Evolutionary conservation across 2,329 filamentous ascomycete genomes (phyloP).

Genomic region (Didymella exigua): DNA sequence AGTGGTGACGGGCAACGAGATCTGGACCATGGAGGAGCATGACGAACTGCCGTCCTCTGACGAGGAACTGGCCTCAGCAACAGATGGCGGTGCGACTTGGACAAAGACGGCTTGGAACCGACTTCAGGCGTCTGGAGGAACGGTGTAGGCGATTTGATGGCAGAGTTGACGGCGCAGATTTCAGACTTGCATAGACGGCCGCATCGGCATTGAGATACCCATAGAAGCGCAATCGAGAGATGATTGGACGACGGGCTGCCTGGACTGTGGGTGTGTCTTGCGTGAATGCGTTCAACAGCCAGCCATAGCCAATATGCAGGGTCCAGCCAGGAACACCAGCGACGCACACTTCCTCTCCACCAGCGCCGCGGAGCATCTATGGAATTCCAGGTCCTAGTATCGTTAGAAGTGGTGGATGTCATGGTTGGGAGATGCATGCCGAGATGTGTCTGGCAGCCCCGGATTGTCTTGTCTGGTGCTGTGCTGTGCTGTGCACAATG

Average conservation of each 20-base stretch:
- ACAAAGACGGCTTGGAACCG: slow-evolving; percentile 33
- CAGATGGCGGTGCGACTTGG: slow-evolving; percentile 21
- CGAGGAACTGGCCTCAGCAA: slow-evolving; percentile 29
- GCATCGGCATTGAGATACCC: slow-evolving; percentile 22
- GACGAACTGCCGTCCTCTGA: slow-evolving; percentile 44
- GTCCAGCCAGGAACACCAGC: slow-evolving; percentile 16
- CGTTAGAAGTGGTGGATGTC: too few species aligned
- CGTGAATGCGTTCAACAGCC: slow-evolving; percentile 9
- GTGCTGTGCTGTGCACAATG: neutral
- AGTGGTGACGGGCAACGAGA: slow-evolving; percentile 48
- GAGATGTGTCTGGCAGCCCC: neutral
- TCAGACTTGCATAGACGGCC: slow-evolving; percentile 2
- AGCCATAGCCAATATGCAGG: slow-evolving; percentile 32
- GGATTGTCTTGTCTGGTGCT: neutral
- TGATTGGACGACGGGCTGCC: neutral
- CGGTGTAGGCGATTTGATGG: neutral
- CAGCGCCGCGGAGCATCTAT: neutral
- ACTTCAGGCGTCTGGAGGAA: slow-evolving; percentile 19
- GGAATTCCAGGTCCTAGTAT: too few species aligned
- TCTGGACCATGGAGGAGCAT: slow-evolving; percentile 49
- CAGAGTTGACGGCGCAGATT: neutral
- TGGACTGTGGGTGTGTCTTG: neutral
- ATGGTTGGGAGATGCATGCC: too few species aligned
- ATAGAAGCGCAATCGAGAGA: neutral
- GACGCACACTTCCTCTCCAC: neutral